A percentile compares a stretch with the other conserved stretches of the same genome.
Evolutionary conservation across 176 grass and related monocot species (phyloP).

Genomic region (Phragmites australis): DNA sequence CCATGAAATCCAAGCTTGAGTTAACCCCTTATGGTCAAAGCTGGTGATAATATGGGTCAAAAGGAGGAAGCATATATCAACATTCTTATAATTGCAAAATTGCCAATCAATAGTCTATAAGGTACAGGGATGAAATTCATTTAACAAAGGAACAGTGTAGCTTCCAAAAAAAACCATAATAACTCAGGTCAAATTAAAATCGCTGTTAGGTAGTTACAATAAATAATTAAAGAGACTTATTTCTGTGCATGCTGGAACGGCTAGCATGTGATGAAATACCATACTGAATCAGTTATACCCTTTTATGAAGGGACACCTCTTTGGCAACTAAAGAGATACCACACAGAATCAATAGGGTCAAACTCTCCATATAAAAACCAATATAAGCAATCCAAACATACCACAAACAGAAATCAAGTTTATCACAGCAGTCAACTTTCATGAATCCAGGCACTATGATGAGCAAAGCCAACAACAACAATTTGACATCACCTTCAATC

Average conservation of each 20-base stretch:
- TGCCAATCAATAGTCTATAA: not conserved
- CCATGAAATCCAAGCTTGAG: constrained; percentile 13
- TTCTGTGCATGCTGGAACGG: not conserved
- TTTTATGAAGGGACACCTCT: not conserved
- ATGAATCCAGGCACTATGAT: constrained; percentile 3
- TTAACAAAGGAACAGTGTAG: not conserved
- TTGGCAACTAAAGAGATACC: not conserved
- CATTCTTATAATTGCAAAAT: not conserved
- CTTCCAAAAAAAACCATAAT: not conserved
- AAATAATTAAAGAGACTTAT: not conserved
- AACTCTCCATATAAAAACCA: constrained; percentile 2
- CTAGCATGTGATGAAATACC: constrained; percentile 5
- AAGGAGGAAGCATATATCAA: not conserved
- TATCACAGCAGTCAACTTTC: not conserved
- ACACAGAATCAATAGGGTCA: not conserved
- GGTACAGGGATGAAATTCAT: not conserved
- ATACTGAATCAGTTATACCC: not conserved
- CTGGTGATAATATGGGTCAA: not conserved
- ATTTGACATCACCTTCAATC: constrained; percentile 67
- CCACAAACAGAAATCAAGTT: not conserved
- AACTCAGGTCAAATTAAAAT: not conserved
- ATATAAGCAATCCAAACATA: not conserved
- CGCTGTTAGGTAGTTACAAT: not conserved
- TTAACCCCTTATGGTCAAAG: not conserved
- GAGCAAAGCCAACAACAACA: not conserved